These are phyloP conservation scores for Euphorbia celastroides DNA, from an alignment of 441 rosid species.

Conservation along the genomic window DNA sequence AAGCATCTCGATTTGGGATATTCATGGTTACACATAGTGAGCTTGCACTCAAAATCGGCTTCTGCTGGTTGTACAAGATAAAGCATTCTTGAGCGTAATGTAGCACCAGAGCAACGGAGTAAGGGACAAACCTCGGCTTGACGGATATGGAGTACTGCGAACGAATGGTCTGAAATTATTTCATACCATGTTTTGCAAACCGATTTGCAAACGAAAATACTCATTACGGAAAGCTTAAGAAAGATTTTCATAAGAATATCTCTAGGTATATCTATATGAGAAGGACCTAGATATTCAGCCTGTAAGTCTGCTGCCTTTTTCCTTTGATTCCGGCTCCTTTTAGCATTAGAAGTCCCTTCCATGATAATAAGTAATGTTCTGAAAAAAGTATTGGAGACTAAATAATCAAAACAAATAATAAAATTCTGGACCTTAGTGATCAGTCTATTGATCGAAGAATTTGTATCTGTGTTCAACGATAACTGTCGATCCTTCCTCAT, in stretches of 20 bases:
- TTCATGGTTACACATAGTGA: neutral
- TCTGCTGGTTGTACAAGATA: slow-evolving; percentile 6
- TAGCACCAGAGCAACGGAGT: neutral
- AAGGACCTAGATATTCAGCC: neutral
- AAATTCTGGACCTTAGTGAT: too few species aligned
- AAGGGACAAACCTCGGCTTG: neutral
- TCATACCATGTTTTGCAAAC: neutral
- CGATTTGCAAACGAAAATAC: slow-evolving; percentile 1
- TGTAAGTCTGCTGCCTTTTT: neutral
- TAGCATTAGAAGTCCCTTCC: too few species aligned
- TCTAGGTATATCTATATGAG: neutral
- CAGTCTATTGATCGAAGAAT: too few species aligned
- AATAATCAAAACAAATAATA: too few species aligned
- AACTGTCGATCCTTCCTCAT: too few species aligned
- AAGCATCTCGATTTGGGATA: neutral
- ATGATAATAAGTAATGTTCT: too few species aligned
- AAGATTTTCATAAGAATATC: slow-evolving; percentile 1
- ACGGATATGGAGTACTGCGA: neutral
- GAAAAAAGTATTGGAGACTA: too few species aligned
- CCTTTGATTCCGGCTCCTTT: neutral
- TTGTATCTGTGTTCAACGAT: too few species aligned
- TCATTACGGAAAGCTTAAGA: neutral
- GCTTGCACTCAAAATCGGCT: neutral
- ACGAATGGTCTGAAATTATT: slow-evolving; percentile 2
- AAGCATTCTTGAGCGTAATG: neutral